Percentiles rank a stretch among this genome's conserved stretches.
Evolutionary conservation across 1,139 yeast species (phyloP).

Genomic region (Sugiyamaella xylanicola): DNA sequence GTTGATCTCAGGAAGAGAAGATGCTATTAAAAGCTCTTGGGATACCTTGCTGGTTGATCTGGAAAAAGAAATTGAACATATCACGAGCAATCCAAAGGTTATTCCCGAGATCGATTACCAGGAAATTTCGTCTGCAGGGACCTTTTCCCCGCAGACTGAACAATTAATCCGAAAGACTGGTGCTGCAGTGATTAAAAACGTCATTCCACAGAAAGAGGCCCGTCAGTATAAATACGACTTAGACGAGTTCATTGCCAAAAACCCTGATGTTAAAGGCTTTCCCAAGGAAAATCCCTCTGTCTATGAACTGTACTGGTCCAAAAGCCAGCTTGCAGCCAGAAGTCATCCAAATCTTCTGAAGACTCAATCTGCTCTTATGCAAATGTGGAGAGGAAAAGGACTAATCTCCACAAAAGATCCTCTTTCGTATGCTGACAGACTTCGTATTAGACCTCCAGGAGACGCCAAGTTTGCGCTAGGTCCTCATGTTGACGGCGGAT

Average conservation of each 20-base stretch:
- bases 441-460: constrained; percentile 53
- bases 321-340: constrained; percentile 49
- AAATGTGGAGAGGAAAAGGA: constrained; percentile 37
- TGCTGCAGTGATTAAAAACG: constrained; percentile 41
- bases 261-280: constrained; percentile 63
- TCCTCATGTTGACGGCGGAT: constrained; percentile 51
- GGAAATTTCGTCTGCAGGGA: constrained; percentile 3
- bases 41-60: constrained; percentile 33
- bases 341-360: constrained; percentile 45
- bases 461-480: constrained; percentile 43
- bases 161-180: constrained; percentile 36
- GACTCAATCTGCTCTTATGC: constrained; percentile 35
- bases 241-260: constrained; percentile 89
- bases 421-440: constrained; percentile 56
- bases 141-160: constrained; percentile 3
- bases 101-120: constrained; percentile 18
- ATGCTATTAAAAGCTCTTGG: constrained; percentile 37
- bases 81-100: constrained; percentile 22
- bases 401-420: constrained; percentile 9
- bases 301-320: constrained; percentile 50
- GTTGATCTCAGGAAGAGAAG: constrained; percentile 36
- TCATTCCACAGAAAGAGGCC: constrained; percentile 40
- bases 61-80: constrained; percentile 34
- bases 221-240: constrained; percentile 20
- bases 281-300: constrained; percentile 43